Evolutionary conservation across 2,329 filamentous ascomycete genomes (phyloP), one percentile per base, ranked within the genome.

Genomic region (Pleomassaria siparia): DNA sequence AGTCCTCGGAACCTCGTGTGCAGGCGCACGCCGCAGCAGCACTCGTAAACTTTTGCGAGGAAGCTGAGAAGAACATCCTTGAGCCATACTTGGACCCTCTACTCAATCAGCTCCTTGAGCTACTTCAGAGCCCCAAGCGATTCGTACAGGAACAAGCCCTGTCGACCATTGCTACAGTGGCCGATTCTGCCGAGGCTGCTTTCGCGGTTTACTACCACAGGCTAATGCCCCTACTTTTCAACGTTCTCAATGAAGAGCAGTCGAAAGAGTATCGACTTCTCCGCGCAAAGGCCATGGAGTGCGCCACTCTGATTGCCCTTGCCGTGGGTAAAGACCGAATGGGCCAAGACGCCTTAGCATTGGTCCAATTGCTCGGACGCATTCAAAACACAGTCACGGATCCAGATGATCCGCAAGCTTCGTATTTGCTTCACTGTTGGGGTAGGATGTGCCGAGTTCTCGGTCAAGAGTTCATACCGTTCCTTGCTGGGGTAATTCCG

Each of bases 381-480:
- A 95, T 97, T 47, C 94, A 99, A 71, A 80, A 76, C 65, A 70
- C 58, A 55, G 94, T 97, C 53, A 87, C 85, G 4, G 94, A 99
- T 62, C 76, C 91, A 1, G 94, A 99, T 62, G 94, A 99, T 66
- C 94, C 94, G 30, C 94, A 99, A 72, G 88, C 91, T 13, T 92
- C 95, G 63, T 99, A 99, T 70, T 81, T 99, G 28, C 89, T 99
- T 74, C 94, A 99, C 78, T 99, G 94, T 76, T 99, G 94, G 94
- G 94, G 94, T 43, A 86, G 94, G 40, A 99, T 99, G 94, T 97
- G 92, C 74, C 87, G 94, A 56, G 92, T 99, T 24, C 81, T 99
- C 54, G 91, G 88, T 16, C 76, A 82, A 40, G 91, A 96, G 61
- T 99, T 99, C 72, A 79, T 97, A 11, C 91, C 91, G 13, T 99